A percentile compares a stretch with the other conserved stretches of the same genome.
phyloP scores from a whole-genome alignment of 2,329 filamentous ascomycete genomes.

The Camillea tinctor region DNA sequence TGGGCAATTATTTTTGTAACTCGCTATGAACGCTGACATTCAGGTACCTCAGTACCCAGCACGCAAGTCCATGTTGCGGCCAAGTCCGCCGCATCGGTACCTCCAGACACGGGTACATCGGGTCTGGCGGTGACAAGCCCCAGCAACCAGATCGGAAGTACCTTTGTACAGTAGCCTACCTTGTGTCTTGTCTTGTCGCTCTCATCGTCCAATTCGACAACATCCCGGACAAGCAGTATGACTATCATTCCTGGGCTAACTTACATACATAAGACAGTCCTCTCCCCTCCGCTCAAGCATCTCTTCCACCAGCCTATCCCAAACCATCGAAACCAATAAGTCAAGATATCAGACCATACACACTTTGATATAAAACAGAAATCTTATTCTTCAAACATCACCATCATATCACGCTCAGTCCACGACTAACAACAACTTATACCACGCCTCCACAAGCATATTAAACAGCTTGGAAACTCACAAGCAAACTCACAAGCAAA shows the following conservation, averaged over 20 bases:
- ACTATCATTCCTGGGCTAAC: constrained; percentile 22
- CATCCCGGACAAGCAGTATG: constrained; percentile 14
- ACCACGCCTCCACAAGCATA: not conserved
- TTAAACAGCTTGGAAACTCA: not conserved
- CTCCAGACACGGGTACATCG: constrained; percentile 21
- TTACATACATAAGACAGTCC: constrained; percentile 32
- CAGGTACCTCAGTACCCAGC: constrained; percentile 25
- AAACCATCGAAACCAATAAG: constrained; percentile 22
- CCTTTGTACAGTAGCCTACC: constrained; percentile 14
- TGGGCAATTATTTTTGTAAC: constrained; percentile 33
- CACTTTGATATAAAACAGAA: not conserved
- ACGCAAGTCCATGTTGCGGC: constrained; percentile 18
- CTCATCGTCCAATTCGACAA: constrained; percentile 8
- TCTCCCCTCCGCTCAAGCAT: constrained; percentile 24
- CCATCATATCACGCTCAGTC: not conserved
- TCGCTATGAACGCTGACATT: constrained; percentile 20
- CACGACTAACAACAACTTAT: not conserved
- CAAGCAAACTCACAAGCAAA: no score
- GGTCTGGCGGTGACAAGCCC: constrained; percentile 30
- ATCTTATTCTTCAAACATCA: not conserved
- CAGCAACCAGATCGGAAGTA: constrained; percentile 20
- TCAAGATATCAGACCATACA: not conserved
- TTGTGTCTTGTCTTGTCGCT: constrained; percentile 14
- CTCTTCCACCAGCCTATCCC: constrained; percentile 9
- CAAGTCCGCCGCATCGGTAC: constrained; percentile 24